phyloP scores from a whole-genome alignment of 1,284 basidiomycete species.

The Acaromyces ingoldii region DNA sequence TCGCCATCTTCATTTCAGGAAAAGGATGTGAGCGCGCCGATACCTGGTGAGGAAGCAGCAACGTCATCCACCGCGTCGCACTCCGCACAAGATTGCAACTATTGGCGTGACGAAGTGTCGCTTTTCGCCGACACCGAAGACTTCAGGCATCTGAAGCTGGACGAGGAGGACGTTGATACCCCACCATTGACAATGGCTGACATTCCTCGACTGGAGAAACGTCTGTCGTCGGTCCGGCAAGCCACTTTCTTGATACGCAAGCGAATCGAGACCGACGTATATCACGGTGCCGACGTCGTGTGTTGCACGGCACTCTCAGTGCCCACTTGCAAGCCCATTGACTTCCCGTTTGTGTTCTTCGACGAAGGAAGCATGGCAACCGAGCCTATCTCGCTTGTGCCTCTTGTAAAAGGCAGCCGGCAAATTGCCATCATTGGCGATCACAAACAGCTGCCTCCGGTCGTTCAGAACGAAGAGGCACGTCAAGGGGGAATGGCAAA shows the following conservation, averaged over 20 bases:
- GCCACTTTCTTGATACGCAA: conserved; percentile 37
- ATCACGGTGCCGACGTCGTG: conserved; percentile 52
- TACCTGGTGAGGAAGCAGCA: no score
- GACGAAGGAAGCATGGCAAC: conserved; percentile 96
- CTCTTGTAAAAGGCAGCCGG: conserved; percentile 59
- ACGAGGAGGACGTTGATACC: no score
- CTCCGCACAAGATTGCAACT: no score
- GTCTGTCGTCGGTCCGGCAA: background rate
- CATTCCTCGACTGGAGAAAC: conserved; percentile 1
- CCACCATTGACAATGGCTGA: no score
- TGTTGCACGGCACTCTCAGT: conserved; percentile 49
- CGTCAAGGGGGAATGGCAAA: conserved; percentile 68
- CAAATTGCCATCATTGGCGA: conserved; percentile 88
- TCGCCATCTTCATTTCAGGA: no score
- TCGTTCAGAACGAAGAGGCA: conserved; percentile 59
- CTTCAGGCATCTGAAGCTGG: no score
- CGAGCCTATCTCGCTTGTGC: conserved; percentile 60
- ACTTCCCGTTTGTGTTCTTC: conserved; percentile 88
- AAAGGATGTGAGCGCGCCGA: conserved; percentile 11
- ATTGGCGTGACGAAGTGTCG: no score
- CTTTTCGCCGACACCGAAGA: background rate
- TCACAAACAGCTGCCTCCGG: conserved; percentile 91
- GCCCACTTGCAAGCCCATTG: conserved; percentile 56
- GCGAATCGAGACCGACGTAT: conserved; percentile 48
- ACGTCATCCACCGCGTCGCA: no score